A percentile compares a stretch with the other conserved stretches of the same genome.
Evolutionary conservation across 805 yeast genomes (phyloP).

Genomic region (Lachancea nothofagi): DNA sequence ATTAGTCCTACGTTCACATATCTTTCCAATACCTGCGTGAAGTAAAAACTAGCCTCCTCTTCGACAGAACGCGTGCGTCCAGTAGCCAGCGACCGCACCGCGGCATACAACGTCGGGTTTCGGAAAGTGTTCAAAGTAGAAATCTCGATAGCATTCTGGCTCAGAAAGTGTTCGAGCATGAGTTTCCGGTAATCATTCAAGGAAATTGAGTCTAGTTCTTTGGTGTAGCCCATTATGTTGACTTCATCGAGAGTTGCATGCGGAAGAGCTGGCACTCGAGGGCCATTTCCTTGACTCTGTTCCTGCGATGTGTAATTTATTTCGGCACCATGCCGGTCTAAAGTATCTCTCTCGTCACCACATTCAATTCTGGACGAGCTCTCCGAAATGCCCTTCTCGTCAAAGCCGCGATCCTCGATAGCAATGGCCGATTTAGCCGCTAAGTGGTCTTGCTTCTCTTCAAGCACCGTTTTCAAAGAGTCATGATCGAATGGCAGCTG

Average conservation of each 20-base stretch:
- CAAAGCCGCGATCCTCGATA: too few relatives aligned
- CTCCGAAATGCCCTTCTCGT: too few relatives aligned
- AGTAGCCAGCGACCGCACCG: background rate
- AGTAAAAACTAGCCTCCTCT: background rate
- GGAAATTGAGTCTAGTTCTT: background rate
- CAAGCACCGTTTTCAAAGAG: background rate
- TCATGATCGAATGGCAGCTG: conserved; percentile 1
- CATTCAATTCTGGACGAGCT: too few relatives aligned
- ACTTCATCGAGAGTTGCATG: too few relatives aligned
- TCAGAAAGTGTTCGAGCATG: conserved; percentile 2
- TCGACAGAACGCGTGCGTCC: background rate
- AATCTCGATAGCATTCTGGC: conserved; percentile 3
- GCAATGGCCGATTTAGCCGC: too few relatives aligned
- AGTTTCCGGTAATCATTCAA: conserved; percentile 2
- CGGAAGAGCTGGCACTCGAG: too few relatives aligned
- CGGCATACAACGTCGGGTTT: background rate
- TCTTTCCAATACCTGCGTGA: conserved; percentile 1
- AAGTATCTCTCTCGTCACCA: too few relatives aligned
- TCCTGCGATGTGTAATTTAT: background rate
- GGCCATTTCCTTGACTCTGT: too few relatives aligned
- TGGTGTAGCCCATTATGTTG: background rate
- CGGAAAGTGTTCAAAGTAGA: conserved; percentile 6
- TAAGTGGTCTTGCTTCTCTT: background rate
- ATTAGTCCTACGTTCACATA: conserved; percentile 1
- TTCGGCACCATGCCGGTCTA: too few relatives aligned